These are phyloP conservation scores for Phyllosticta citrichinensis DNA, from an alignment of 2,329 filamentous ascomycete species.

Conservation along the genomic window DNA sequence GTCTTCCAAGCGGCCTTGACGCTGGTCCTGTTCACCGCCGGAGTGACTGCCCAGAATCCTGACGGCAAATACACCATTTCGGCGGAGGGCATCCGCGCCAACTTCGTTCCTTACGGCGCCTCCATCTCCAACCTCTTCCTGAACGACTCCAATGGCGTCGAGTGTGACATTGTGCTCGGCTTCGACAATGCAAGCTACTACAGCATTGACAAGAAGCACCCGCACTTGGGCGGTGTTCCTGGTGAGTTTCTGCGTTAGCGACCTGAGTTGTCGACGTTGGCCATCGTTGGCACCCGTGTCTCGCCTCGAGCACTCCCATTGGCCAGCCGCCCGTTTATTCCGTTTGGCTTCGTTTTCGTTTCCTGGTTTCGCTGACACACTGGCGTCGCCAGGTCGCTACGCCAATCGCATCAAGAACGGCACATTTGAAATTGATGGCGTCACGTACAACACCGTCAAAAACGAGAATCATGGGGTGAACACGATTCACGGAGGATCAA, in stretches of 20 bases:
- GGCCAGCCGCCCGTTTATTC: background rate
- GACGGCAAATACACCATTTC: constrained; percentile 60
- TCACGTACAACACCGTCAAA: constrained; percentile 46
- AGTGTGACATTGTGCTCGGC: constrained; percentile 61
- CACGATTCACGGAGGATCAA: constrained; percentile 58
- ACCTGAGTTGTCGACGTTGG: no score
- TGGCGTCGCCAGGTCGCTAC: constrained; percentile 43
- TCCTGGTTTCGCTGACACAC: background rate
- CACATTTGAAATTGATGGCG: constrained; percentile 58
- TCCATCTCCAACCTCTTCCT: constrained; percentile 63
- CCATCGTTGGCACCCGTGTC: background rate
- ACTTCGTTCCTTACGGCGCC: constrained; percentile 66
- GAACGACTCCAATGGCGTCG: constrained; percentile 56
- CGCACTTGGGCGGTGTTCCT: constrained; percentile 62
- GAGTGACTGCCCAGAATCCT: constrained; percentile 15
- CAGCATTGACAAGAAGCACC: constrained; percentile 51
- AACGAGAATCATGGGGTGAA: constrained; percentile 49
- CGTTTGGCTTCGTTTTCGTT: background rate
- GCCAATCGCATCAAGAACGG: constrained; percentile 75
- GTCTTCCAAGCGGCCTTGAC: background rate
- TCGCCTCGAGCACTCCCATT: background rate
- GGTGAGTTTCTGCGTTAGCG: constrained; percentile 30
- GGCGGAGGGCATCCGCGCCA: constrained; percentile 54
- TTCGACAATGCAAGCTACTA: constrained; percentile 71
- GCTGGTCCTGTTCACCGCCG: background rate